Conservation (phyloP, 768 basidiomycete species). For the Collybia sp. region DNA sequence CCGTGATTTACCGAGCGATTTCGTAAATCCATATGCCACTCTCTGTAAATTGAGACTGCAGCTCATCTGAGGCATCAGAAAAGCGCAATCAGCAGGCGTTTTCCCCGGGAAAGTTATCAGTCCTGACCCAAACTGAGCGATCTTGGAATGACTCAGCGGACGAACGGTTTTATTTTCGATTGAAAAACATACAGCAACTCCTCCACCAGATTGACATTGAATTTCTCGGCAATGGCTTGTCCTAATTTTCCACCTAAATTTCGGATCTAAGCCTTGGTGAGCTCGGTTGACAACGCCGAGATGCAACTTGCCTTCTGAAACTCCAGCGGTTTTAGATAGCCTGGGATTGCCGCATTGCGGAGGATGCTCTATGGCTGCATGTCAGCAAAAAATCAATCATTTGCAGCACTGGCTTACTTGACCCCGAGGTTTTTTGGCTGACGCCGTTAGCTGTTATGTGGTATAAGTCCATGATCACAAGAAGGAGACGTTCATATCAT, state of each 20-base stretch:
- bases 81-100: background rate
- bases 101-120: background rate
- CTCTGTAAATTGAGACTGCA: constrained; percentile 80
- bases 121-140: constrained; percentile 51
- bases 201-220: constrained; percentile 83
- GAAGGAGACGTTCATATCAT: background rate
- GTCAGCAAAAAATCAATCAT: background rate
- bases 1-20: constrained; percentile 60
- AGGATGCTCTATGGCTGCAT: constrained; percentile 62
- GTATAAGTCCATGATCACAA: constrained; percentile 1
- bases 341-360: constrained; percentile 76
- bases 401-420: constrained; percentile 46
- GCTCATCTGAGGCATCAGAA: constrained; percentile 48
- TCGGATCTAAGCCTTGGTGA: constrained; percentile 58
- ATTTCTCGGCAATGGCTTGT: constrained; percentile 79
- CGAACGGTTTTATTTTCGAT: background rate
- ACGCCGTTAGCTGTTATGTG: constrained; percentile 69
- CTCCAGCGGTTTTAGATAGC: constrained; percentile 77
- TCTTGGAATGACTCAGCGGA: constrained; percentile 26
- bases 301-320: constrained; percentile 71
- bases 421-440: constrained; percentile 85
- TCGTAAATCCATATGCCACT: constrained; percentile 91
- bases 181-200: constrained; percentile 72
- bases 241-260: constrained; percentile 96
- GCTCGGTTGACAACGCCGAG: no score